Evolutionary conservation across 2,329 filamentous ascomycete genomes (phyloP).

Genomic region (Akanthomyces lecanii): DNA sequence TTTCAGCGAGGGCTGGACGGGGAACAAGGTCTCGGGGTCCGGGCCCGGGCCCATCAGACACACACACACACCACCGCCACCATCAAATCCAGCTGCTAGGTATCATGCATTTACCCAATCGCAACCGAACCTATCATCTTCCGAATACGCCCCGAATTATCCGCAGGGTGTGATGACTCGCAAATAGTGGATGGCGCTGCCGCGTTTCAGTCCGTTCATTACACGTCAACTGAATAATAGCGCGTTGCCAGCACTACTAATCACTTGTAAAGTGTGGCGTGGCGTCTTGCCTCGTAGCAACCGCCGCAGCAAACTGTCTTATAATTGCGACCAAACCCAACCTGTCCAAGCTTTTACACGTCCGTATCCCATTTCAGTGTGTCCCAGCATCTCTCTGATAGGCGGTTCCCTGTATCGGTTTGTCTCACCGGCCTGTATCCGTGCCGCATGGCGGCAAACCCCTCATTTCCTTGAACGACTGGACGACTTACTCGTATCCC

Average conservation of each 20-base stretch:
- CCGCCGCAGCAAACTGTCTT: neutral
- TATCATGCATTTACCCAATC: neutral
- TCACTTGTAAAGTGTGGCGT: no score
- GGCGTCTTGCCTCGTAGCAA: no score
- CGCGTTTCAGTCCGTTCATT: neutral
- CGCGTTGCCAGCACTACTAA: no score
- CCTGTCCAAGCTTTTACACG: neutral
- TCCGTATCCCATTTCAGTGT: neutral
- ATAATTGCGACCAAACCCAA: neutral
- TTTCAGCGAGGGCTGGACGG: neutral
- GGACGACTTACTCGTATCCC: neutral
- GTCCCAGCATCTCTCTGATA: neutral
- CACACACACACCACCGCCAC: neutral
- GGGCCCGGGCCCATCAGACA: neutral
- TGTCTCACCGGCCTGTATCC: neutral
- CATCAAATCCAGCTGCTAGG: neutral
- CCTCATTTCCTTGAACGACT: neutral
- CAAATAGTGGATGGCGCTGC: neutral
- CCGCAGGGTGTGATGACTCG: neutral
- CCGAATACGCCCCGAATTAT: neutral
- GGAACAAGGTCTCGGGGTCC: conserved; percentile 1
- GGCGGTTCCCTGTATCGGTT: neutral
- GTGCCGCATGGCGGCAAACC: neutral
- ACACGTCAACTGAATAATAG: no score
- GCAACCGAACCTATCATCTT: neutral